Evolutionary conservation across 2,329 filamentous ascomycete species (phyloP).

Genomic region (Sclerotiophoma versabilis): DNA sequence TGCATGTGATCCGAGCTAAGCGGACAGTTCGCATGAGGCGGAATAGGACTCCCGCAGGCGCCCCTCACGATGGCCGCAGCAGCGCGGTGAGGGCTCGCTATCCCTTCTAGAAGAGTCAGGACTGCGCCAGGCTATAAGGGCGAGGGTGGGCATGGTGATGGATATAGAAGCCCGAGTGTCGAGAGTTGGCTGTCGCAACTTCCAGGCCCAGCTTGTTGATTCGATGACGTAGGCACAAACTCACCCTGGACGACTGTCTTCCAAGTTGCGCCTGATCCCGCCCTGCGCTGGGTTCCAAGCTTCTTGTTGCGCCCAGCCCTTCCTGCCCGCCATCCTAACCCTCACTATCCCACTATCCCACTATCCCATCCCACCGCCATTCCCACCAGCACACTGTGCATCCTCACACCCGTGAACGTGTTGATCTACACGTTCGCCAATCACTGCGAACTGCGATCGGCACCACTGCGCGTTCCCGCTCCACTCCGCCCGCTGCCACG

Average conservation of each 20-base stretch:
- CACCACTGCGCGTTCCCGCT: slow-evolving; percentile 28
- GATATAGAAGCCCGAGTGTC: not conserved
- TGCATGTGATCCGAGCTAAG: slow-evolving; percentile 13
- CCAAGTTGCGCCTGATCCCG: slow-evolving; percentile 18
- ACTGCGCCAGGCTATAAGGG: not conserved
- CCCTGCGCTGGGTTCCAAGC: slow-evolving; percentile 5
- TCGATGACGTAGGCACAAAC: not conserved
- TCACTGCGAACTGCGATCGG: slow-evolving; percentile 28
- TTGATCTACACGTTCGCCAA: slow-evolving; percentile 26
- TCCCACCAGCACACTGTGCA: slow-evolving; percentile 12
- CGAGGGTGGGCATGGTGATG: not conserved
- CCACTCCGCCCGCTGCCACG: slow-evolving; percentile 21
- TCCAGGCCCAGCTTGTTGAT: slow-evolving; percentile 3
- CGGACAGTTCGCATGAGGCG: slow-evolving; percentile 15
- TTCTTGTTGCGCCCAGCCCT: slow-evolving; percentile 6
- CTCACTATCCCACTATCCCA: not conserved
- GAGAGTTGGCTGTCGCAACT: not conserved
- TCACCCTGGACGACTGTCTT: slow-evolving; percentile 1
- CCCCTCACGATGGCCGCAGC: slow-evolving; percentile 1
- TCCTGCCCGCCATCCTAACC: slow-evolving; percentile 13
- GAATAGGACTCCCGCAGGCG: slow-evolving; percentile 2
- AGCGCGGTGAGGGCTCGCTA: slow-evolving; percentile 1
- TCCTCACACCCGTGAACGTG: slow-evolving; percentile 12
- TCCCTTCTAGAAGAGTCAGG: not conserved
- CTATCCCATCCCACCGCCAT: slow-evolving; percentile 1